Evolutionary conservation across 129 eudicot species (phyloP).

Genomic region (Centella asiatica): DNA sequence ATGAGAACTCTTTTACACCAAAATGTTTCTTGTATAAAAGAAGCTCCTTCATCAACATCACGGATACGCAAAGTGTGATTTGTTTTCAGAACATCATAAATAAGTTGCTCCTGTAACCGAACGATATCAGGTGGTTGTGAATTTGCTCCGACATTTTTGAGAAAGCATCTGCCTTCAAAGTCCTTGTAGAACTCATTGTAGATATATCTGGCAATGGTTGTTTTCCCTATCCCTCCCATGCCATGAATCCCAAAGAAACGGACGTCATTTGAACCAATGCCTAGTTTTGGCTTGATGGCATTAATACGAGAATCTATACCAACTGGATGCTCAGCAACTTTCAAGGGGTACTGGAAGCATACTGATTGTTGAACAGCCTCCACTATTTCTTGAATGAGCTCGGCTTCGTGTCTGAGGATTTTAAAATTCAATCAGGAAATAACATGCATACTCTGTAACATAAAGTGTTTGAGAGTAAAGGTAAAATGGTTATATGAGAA

Average conservation of each 20-base stretch:
- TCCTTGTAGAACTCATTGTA: neutral
- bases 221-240: constrained; percentile 28
- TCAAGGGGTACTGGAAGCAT: neutral
- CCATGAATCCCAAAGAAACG: neutral
- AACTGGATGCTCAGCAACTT: neutral
- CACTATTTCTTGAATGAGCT: neutral
- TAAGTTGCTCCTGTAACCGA: neutral
- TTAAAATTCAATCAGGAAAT: no score
- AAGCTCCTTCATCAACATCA: neutral
- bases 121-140: neutral
- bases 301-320: neutral
- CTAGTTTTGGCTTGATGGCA: neutral
- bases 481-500: no score
- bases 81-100: neutral
- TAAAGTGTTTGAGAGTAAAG: no score
- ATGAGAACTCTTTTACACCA: no score
- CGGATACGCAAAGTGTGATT: neutral
- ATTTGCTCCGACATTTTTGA: neutral
- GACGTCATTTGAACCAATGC: neutral
- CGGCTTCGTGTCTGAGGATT: neutral
- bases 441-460: no score
- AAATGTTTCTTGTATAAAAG: neutral
- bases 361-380: neutral
- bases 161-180: constrained; percentile 8
- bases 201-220: constrained; percentile 15